Conservation (phyloP, 345 rosid species). For the Citropsis articulata region DNA sequence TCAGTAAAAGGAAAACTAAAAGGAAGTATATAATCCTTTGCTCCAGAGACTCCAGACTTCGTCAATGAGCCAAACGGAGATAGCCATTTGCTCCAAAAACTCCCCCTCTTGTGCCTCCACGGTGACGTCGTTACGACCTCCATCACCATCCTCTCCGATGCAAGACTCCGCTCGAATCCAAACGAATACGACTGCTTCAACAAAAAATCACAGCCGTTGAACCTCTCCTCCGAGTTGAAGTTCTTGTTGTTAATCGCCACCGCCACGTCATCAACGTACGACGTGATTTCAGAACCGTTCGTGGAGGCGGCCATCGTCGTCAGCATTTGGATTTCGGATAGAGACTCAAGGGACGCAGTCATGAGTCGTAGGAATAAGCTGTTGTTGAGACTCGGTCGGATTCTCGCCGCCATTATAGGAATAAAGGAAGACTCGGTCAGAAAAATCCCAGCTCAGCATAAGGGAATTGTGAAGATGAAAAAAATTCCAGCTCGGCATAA, state of each 20-base stretch:
- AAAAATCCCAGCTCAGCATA: too few relatives aligned
- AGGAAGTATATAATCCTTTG: too few relatives aligned
- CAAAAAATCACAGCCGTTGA: conserved; percentile 35
- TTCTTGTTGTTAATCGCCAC: conserved; percentile 25
- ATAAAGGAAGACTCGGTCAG: too few relatives aligned
- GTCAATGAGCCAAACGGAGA: conserved; percentile 79
- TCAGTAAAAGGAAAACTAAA: too few relatives aligned
- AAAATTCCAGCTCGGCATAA: conserved; percentile 78
- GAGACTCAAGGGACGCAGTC: conserved; percentile 24
- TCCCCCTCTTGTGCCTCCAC: conserved; percentile 62
- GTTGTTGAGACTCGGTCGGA: conserved; percentile 66
- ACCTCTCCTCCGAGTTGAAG: conserved; percentile 41
- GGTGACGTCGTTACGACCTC: conserved; percentile 82
- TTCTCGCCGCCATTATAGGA: too few relatives aligned
- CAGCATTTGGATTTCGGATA: conserved; percentile 15
- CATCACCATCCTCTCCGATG: conserved; percentile 61
- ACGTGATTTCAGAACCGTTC: conserved; percentile 41
- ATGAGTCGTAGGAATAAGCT: conserved; percentile 29
- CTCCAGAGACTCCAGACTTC: conserved; percentile 62
- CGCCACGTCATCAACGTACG: conserved; percentile 46
- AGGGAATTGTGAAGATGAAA: too few relatives aligned
- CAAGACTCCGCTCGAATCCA: conserved; percentile 69
- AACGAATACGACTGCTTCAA: conserved; percentile 79
- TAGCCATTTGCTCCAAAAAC: conserved; percentile 73
- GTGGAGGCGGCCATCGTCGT: conserved; percentile 8